Conservation (phyloP, 2,329 filamentous ascomycete species). For the Trichophyton mentagrophytes region DNA sequence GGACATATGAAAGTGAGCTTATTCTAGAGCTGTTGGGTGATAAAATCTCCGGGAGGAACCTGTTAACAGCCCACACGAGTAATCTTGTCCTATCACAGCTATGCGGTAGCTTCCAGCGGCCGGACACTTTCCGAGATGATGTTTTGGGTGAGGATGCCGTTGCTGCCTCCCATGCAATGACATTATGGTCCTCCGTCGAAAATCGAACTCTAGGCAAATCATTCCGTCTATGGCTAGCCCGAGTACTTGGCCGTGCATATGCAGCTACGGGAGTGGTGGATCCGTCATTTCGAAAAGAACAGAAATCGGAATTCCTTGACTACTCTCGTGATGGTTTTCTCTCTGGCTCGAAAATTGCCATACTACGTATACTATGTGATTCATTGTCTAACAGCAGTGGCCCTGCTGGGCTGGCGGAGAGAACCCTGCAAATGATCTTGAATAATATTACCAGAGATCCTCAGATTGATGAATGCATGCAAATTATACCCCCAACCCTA, state of each 20-base stretch:
- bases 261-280: slow-evolving; percentile 55
- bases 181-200: slow-evolving; percentile 65
- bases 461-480: slow-evolving; percentile 24
- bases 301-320: slow-evolving; percentile 13
- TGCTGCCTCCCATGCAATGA: slow-evolving; percentile 49
- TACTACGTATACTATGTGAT: slow-evolving; percentile 50
- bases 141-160: slow-evolving; percentile 55
- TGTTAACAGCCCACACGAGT: slow-evolving; percentile 59
- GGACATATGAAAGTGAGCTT: slow-evolving; percentile 64
- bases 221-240: slow-evolving; percentile 75
- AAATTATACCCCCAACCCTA: slow-evolving; percentile 25
- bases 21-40: slow-evolving; percentile 71
- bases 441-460: slow-evolving; percentile 21
- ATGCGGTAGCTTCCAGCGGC: slow-evolving; percentile 59
- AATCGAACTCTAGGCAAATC: slow-evolving; percentile 49
- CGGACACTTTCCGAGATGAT: slow-evolving; percentile 47
- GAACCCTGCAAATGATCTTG: slow-evolving; percentile 33
- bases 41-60: slow-evolving; percentile 44
- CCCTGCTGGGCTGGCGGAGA: slow-evolving; percentile 32
- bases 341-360: slow-evolving; percentile 45
- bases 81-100: slow-evolving; percentile 39
- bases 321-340: slow-evolving; percentile 9
- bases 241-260: slow-evolving; percentile 73
- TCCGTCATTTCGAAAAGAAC: slow-evolving; percentile 36
- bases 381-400: slow-evolving; percentile 46